Base-by-base conservation (phyloP, 495 filamentous ascomycete species). In the Podospora tetraspora region DNA sequence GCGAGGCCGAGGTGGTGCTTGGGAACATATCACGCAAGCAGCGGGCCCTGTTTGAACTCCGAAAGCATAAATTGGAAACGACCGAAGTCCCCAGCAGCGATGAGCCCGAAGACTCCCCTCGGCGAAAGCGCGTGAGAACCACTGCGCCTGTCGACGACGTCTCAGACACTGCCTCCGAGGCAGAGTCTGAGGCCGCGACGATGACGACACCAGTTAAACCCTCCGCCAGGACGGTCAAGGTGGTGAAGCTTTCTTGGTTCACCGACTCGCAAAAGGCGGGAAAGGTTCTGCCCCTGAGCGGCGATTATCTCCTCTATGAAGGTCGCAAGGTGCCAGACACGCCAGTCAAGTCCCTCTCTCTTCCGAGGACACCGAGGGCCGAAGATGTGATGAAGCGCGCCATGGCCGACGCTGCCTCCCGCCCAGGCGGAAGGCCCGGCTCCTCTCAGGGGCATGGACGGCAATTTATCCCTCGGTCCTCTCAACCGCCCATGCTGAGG, bases 201-300 rank as follows among this genome's bases (percentile, higher is more conserved):
- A 11, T 27, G 21, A 24, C 57, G 59, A 3, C 22, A 52, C 21
- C 58, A 66, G 59, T 59, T 60, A 10, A 23, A 58, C 23, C 29
- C 64, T 24, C 37, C 23, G 21, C 57, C 22, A 77, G 83, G 21
- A 79, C 76, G 3, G 74, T 96, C 69, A 86, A 82, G 64, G 90
- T 97, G 22, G 82, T 95, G 25, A 92, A 87, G 71, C 77, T 95
- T 0, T 79, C 87, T 3, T 98, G 94, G 94, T 83, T 96, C 32
- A 79, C 85, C 9, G 82, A 86, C 25, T 93, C 87, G 12, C 65
- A 93, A 13, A 75, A 80, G 52, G 75, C 81, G 0, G 82, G 84
- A 7, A 71, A 70, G 19, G 69, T 88, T 3, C 77, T 95, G 0
- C 86, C 90, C 0, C 66, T 88, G 34, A 2, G 13, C 0, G 79